phyloP scores from a whole-genome alignment of 1,284 basidiomycete genomes.

The Takashimella koratensis region DNA sequence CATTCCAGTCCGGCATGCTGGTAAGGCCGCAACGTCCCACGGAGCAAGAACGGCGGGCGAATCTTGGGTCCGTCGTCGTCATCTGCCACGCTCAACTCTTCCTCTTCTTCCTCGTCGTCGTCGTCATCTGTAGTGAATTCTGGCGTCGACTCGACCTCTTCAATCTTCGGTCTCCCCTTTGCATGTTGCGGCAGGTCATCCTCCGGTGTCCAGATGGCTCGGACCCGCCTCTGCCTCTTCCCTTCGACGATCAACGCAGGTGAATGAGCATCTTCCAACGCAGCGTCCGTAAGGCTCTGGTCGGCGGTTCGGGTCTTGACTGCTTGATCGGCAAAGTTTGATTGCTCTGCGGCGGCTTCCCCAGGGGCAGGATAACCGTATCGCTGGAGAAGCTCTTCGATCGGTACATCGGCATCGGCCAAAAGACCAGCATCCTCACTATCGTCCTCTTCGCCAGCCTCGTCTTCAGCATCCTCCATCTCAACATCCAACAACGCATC shows the following conservation, averaged over 20 bases:
- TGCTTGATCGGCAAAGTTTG: neutral
- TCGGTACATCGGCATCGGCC: constrained; percentile 54
- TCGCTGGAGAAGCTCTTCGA: constrained; percentile 55
- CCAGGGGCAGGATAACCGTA: constrained; percentile 50
- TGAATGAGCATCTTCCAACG: constrained; percentile 17
- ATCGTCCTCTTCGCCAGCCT: constrained; percentile 46
- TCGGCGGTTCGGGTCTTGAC: constrained; percentile 12
- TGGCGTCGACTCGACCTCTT: constrained; percentile 12
- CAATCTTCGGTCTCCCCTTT: constrained; percentile 19
- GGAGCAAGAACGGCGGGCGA: constrained; percentile 72
- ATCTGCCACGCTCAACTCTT: constrained; percentile 15
- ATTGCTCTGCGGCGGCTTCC: constrained; percentile 4
- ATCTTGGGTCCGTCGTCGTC: constrained; percentile 51
- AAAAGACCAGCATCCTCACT: constrained; percentile 54
- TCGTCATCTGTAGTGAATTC: constrained; percentile 23
- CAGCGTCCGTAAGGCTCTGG: constrained; percentile 35
- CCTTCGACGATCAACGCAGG: constrained; percentile 30
- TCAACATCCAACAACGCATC: constrained; percentile 47
- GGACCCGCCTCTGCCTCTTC: constrained; percentile 34
- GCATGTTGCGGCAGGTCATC: constrained; percentile 21
- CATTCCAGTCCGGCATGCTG: constrained; percentile 93
- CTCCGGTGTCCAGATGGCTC: constrained; percentile 39
- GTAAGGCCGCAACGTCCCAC: constrained; percentile 86
- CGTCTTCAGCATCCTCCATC: constrained; percentile 50
- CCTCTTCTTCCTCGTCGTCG: constrained; percentile 19